Evolutionary conservation across 306 rosid species (phyloP).

Genomic region (Biancaea sappan): DNA sequence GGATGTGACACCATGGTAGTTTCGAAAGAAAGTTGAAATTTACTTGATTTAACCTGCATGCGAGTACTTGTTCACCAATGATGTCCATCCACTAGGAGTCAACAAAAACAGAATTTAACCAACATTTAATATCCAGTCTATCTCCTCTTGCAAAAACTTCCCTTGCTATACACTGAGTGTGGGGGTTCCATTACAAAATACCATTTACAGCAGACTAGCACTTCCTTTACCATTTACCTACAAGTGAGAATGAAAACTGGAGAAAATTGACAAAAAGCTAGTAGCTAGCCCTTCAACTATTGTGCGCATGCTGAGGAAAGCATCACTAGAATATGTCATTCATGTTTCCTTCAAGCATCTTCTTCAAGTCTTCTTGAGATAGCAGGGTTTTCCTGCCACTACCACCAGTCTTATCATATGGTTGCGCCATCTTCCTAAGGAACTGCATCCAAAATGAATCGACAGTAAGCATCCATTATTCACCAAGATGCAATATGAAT

Average conservation of each 20-base stretch:
- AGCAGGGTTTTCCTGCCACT: slow-evolving; percentile 73
- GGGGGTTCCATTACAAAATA: background rate
- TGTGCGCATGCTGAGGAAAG: background rate
- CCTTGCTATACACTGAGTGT: background rate
- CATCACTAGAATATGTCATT: slow-evolving; percentile 54
- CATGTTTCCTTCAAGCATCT: slow-evolving; percentile 58
- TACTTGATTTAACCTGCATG: background rate
- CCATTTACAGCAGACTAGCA: slow-evolving; percentile 18
- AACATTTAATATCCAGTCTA: background rate
- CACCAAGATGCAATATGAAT: slow-evolving; percentile 1
- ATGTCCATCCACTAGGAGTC: background rate
- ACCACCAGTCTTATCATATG: slow-evolving; percentile 86
- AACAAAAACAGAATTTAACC: background rate
- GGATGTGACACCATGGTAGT: no score
- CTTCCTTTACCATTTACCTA: slow-evolving; percentile 16
- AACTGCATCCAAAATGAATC: slow-evolving; percentile 55
- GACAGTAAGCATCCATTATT: slow-evolving; percentile 23
- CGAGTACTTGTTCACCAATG: background rate
- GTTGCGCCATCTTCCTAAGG: slow-evolving; percentile 98
- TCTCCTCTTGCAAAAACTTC: background rate
- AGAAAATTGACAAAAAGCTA: background rate
- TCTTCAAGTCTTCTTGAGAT: slow-evolving; percentile 85
- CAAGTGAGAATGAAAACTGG: slow-evolving; percentile 3
- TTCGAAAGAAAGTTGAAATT: background rate
- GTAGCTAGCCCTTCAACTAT: slow-evolving; percentile 7